A percentile compares a stretch with the other conserved stretches of the same genome.
phyloP scores from a whole-genome alignment of 2,329 filamentous ascomycete genomes.

The Alternaria sp. region DNA sequence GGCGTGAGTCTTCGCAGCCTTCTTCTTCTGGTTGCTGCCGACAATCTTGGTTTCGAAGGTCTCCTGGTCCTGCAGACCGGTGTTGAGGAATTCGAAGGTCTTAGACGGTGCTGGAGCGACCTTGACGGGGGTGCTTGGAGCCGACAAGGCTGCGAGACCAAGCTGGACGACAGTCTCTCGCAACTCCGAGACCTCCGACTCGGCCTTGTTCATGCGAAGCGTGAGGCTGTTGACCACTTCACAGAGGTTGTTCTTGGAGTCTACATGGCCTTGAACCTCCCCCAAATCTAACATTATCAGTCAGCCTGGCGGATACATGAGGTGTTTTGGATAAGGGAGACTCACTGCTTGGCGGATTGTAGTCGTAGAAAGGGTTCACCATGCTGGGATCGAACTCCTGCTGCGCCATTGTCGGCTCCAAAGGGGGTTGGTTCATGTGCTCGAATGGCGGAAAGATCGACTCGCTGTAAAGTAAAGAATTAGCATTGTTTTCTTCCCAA shows the following conservation, averaged over 20 bases:
- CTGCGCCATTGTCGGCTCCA: background rate
- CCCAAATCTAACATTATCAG: background rate
- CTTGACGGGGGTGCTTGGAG: background rate
- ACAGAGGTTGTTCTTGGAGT: background rate
- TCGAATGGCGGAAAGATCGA: background rate
- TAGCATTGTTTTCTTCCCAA: background rate
- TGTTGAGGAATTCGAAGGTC: background rate
- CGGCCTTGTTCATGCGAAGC: constrained; percentile 94
- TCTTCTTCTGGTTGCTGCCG: background rate
- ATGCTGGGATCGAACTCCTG: background rate
- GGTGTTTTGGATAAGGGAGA: background rate
- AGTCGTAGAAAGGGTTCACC: background rate
- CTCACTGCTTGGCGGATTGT: background rate
- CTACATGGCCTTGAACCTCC: background rate
- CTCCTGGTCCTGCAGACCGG: background rate
- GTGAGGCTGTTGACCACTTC: constrained; percentile 59
- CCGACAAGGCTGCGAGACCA: too few relatives aligned
- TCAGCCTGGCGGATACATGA: background rate
- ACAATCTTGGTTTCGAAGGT: background rate
- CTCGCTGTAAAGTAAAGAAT: background rate
- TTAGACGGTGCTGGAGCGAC: rapidly evolving
- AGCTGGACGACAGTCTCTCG: background rate
- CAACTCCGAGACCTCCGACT: constrained; percentile 70
- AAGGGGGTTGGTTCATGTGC: background rate
- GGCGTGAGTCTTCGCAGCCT: background rate